Conservation (phyloP, 129 eudicot species). For the Saposhnikovia divaricata region DNA sequence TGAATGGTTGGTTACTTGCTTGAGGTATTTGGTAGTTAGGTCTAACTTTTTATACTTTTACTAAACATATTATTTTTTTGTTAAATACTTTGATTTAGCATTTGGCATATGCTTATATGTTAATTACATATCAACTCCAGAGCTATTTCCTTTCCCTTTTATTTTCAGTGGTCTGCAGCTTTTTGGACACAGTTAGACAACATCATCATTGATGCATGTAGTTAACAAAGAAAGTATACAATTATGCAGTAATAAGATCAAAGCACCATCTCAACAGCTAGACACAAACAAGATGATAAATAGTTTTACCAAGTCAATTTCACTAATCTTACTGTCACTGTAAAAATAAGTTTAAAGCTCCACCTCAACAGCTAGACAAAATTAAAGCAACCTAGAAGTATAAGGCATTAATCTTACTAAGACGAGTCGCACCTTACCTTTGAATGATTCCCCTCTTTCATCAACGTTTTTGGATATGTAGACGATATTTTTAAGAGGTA, state of each 20-base stretch:
- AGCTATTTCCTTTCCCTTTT: not conserved
- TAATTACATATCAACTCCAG: too few relatives aligned
- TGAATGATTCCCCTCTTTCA: not conserved
- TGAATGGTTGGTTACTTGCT: not conserved
- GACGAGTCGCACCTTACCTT: not conserved
- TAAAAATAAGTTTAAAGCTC: too few relatives aligned
- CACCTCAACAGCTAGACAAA: too few relatives aligned
- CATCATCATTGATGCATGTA: not conserved
- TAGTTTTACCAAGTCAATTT: too few relatives aligned
- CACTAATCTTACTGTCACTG: too few relatives aligned
- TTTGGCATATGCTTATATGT: not conserved
- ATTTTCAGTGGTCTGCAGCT: not conserved
- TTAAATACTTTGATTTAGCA: too few relatives aligned
- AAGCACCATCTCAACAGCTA: too few relatives aligned
- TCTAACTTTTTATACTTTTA: not conserved
- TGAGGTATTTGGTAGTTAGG: not conserved
- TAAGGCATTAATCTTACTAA: slow-evolving; percentile 6
- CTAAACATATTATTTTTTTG: not conserved
- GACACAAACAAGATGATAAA: too few relatives aligned
- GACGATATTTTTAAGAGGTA: not conserved
- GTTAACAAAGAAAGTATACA: not conserved
- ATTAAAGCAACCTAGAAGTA: slow-evolving; percentile 14
- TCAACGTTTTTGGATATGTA: too few relatives aligned
- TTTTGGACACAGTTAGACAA: not conserved
- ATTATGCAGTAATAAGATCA: not conserved